Conservation (phyloP, 805 yeast genomes). For the Metschnikowia dekortorum region DNA sequence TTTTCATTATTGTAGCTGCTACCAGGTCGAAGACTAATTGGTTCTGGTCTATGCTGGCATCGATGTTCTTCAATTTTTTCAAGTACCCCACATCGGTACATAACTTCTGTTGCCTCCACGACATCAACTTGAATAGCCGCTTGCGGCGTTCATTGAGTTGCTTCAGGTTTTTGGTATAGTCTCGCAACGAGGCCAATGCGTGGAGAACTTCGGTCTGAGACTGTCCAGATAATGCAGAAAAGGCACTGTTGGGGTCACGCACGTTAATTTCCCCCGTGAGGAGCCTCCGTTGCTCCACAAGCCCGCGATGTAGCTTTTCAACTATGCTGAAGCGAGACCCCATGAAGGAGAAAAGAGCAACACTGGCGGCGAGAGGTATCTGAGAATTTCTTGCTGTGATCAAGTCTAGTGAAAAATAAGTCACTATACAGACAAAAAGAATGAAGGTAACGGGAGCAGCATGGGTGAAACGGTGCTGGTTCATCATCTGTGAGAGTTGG, state of each 20-base stretch:
- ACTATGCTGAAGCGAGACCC: neutral
- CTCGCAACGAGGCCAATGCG: conserved; percentile 46
- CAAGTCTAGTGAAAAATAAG: neutral
- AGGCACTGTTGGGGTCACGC: neutral
- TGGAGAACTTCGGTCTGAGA: conserved; percentile 30
- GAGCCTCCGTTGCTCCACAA: neutral
- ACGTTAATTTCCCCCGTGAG: neutral
- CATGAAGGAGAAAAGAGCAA: neutral
- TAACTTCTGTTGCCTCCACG: conserved; percentile 53
- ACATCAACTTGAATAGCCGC: conserved; percentile 42
- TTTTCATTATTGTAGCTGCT: conserved; percentile 37
- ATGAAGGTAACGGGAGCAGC: neutral
- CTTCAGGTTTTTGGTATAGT: conserved; percentile 37
- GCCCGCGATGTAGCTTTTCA: neutral
- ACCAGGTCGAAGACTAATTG: conserved; percentile 43
- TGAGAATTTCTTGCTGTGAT: neutral
- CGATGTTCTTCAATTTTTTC: conserved; percentile 47
- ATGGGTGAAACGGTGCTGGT: neutral
- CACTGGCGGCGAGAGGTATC: neutral
- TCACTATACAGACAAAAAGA: neutral
- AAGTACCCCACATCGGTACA: conserved; percentile 52
- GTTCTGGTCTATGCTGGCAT: conserved; percentile 45
- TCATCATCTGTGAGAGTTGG: neutral
- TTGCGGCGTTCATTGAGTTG: conserved; percentile 45
- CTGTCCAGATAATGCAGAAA: conserved; percentile 16